These are phyloP conservation scores for Wickerhamiella australiensis DNA, from an alignment of 805 yeast genomes.

Conservation along the genomic window DNA sequence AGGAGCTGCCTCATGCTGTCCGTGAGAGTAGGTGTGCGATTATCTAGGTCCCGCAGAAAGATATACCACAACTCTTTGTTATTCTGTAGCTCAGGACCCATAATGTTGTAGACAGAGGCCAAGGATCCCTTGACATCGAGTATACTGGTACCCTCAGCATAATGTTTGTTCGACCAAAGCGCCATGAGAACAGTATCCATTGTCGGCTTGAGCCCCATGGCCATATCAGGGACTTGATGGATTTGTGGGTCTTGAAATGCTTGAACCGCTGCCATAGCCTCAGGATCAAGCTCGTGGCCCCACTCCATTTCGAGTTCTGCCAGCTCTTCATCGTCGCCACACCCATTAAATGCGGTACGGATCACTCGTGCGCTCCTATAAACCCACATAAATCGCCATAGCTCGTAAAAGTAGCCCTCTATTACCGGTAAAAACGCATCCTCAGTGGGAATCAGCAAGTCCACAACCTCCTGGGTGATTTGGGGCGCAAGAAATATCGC, in stretches of 20 bases:
- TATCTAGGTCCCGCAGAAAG: neutral
- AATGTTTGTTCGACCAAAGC: neutral
- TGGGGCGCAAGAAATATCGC: neutral
- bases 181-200: neutral
- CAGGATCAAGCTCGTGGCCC: neutral
- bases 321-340: neutral
- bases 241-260: neutral
- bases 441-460: neutral
- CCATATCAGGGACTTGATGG: too few species aligned
- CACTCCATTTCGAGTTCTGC: neutral
- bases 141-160: too few species aligned
- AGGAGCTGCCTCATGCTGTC: neutral
- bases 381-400: neutral
- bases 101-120: neutral
- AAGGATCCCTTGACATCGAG: too few species aligned
- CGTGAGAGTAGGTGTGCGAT: neutral
- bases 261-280: neutral
- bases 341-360: neutral
- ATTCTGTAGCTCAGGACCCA: neutral
- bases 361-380: neutral
- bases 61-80: neutral
- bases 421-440: neutral
- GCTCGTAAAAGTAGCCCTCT: neutral
- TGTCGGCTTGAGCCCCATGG: neutral
- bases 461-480: neutral